Conservation (phyloP, 2,329 filamentous ascomycete genomes). For the Pestalotiopsis sp. region DNA sequence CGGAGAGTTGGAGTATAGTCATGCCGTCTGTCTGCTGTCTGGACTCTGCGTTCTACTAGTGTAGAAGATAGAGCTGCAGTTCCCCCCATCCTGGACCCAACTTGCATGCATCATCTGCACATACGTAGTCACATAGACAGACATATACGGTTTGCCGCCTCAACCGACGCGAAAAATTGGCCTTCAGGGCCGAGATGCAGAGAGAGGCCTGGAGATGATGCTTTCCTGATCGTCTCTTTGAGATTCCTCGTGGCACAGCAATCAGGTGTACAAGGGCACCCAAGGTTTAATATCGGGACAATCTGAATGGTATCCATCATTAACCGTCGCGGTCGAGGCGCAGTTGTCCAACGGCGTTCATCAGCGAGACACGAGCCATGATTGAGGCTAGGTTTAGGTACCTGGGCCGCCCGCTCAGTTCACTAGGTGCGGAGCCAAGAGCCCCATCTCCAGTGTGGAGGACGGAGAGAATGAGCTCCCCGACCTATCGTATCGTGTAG, state of each 20-base stretch:
- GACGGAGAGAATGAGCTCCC: background rate
- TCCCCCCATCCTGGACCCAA: background rate
- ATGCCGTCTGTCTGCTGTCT: background rate
- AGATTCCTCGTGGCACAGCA: background rate
- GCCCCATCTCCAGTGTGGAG: conserved; percentile 5
- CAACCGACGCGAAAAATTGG: background rate
- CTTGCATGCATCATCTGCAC: background rate
- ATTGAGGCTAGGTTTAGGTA: background rate
- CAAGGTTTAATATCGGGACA: conserved; percentile 1
- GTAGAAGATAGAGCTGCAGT: background rate
- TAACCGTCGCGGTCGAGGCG: conserved; percentile 5
- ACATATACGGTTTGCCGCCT: background rate
- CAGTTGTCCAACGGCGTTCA: conserved; percentile 1
- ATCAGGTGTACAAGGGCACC: background rate
- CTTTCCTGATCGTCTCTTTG: background rate
- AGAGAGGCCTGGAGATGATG: background rate
- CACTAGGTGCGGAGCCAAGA: background rate
- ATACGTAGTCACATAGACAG: background rate
- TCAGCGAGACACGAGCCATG: background rate
- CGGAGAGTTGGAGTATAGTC: background rate
- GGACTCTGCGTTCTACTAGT: too few species aligned
- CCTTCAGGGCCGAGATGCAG: background rate
- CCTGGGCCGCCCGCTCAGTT: background rate
- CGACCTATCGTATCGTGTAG: background rate
- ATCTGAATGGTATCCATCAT: background rate